phyloP scores from a whole-genome alignment of 106 monocot genomes.

The Dendrobium nobile region DNA sequence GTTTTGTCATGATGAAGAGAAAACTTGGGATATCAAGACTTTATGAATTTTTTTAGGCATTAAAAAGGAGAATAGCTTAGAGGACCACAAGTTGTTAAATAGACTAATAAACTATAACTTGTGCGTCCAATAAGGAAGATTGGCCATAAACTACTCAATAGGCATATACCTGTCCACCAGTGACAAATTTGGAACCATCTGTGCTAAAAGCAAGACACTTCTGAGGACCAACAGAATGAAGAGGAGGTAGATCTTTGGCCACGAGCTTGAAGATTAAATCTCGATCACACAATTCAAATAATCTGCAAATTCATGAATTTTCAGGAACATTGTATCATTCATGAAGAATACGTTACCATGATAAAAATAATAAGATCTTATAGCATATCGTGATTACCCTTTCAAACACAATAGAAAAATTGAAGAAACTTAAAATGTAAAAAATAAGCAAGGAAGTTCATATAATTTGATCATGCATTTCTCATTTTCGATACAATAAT shows the following conservation, averaged over 20 bases:
- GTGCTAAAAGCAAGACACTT: conserved; percentile 70
- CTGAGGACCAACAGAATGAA: conserved; percentile 51
- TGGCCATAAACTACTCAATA: neutral
- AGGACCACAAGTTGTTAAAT: neutral
- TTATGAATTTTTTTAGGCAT: neutral
- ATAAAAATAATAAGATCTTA: neutral
- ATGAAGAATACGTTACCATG: neutral
- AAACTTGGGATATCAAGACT: neutral
- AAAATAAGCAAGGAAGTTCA: neutral
- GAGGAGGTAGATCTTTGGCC: conserved; percentile 28
- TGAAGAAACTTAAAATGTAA: neutral
- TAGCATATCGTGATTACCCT: neutral
- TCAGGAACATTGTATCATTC: neutral
- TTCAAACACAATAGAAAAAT: neutral
- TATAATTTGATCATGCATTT: neutral
- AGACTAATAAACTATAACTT: neutral
- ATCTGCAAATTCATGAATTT: conserved; percentile 26
- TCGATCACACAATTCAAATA: conserved; percentile 41
- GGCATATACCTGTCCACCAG: conserved; percentile 59
- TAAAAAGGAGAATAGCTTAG: neutral
- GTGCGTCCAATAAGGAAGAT: neutral
- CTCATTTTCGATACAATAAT: neutral
- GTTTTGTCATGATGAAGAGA: neutral
- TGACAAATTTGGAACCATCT: conserved; percentile 61
- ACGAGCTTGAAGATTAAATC: conserved; percentile 32